Percentiles rank a stretch among this genome's conserved stretches.
Conservation (phyloP, 805 yeast species). For the Cyberlindnera mrakii region DNA sequence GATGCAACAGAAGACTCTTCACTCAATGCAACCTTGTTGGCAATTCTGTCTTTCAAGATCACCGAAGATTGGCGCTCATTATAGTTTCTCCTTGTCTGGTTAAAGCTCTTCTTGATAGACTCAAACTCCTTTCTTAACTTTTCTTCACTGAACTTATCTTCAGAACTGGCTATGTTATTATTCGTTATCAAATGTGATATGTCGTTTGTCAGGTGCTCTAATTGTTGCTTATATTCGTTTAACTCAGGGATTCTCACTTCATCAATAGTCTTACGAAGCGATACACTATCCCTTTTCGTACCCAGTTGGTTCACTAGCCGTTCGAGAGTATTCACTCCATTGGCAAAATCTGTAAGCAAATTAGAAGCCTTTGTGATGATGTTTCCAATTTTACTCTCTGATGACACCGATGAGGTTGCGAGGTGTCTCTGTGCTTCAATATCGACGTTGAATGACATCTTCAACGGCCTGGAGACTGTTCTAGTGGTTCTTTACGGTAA, state of each 20-base stretch:
- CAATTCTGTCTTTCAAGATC: constrained; percentile 26
- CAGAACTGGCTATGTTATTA: constrained; percentile 8
- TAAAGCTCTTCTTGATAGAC: constrained; percentile 42
- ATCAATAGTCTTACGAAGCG: constrained; percentile 29
- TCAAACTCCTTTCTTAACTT: constrained; percentile 53
- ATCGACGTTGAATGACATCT: constrained; percentile 26
- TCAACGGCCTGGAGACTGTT: neutral
- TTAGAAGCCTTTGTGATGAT: constrained; percentile 23
- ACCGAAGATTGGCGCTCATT: constrained; percentile 41
- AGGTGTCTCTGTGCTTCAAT: constrained; percentile 23
- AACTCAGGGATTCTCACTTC: constrained; percentile 14
- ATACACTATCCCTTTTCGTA: constrained; percentile 33
- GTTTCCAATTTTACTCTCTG: constrained; percentile 14
- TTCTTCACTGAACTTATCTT: constrained; percentile 24
- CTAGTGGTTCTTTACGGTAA: no score
- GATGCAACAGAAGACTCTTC: constrained; percentile 13
- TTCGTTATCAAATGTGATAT: constrained; percentile 18
- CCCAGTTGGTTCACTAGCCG: constrained; percentile 46
- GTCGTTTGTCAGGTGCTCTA: constrained; percentile 28
- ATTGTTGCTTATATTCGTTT: constrained; percentile 24
- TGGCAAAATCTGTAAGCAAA: constrained; percentile 36
- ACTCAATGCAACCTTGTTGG: constrained; percentile 14
- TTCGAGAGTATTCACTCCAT: constrained; percentile 44
- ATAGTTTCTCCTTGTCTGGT: constrained; percentile 37
- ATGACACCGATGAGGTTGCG: neutral